Base-by-base conservation (phyloP, 306 rosid genomes). In the Lablab purpureus region DNA sequence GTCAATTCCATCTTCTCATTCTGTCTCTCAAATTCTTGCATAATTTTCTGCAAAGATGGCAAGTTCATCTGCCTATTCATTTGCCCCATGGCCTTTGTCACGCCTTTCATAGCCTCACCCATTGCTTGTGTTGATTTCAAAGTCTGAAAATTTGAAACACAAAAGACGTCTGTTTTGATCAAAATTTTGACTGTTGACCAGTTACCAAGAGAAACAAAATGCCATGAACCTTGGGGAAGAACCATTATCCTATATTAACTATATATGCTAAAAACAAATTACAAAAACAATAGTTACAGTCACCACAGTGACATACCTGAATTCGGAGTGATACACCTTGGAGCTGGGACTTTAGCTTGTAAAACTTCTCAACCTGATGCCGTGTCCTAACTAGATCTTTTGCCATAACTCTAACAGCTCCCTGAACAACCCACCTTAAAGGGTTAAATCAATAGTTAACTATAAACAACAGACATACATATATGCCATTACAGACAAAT, bases 61-160 rank as follows among this genome's bases (percentile, higher is more conserved):
- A 95, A 80, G 87, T 95, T 95, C 99, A 95, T 92, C 87, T 89
- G 99, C 81, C 98, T 90, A 84, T 95, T 95, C 99, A 95, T 95
- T 86, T 95, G 99, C 34, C 99, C 99, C 99, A 95, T 95, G 77
- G 99, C 99, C 84, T 95, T 95, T 22, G 99, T 95, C 84, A 95
- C 99, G 5, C 99, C 99, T 77, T 95, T 95, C 99, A 95, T 95
- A 45, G 99, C 98, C 88, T 95, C 99, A 30, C 99, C 99, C 99
- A 95, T 95, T 10, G 99, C 98, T 88, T 95, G 99, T 18, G 99
- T 95, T 6, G 99, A 95, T 84, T 95, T 95, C 87, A 95, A 81
- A 5, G 99, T 95, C 99, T 95, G 86, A 65, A 84, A 22, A 64
- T 2, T 68, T 21, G 52, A 17, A 34, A 41, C 43, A 41, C 45